Percentiles rank a stretch among this genome's conserved stretches.
phyloP scores from a whole-genome alignment of 495 filamentous ascomycete species.

The Extremus antarcticus region DNA sequence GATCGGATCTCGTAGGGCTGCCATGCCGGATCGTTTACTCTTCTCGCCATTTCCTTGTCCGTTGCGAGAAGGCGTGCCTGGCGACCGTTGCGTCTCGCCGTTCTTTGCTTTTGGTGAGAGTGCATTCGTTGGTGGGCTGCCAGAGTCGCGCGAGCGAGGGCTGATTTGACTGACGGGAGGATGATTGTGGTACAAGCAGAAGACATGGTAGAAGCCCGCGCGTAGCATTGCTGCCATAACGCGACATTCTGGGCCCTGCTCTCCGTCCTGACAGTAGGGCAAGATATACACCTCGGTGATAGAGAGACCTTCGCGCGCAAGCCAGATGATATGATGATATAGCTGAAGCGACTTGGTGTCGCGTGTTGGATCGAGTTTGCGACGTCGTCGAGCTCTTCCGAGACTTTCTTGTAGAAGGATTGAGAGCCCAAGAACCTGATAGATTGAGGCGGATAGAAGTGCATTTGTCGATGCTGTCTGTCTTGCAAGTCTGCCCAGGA shows the following conservation, averaged over 20 bases:
- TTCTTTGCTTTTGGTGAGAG: slow-evolving; percentile 5
- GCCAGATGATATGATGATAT: slow-evolving; percentile 91
- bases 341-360: slow-evolving; percentile 71
- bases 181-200: slow-evolving; percentile 87
- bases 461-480: slow-evolving; percentile 59
- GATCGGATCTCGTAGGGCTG: slow-evolving; percentile 32
- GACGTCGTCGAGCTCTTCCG: slow-evolving; percentile 67
- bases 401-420: slow-evolving; percentile 81
- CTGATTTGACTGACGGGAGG: slow-evolving; percentile 43
- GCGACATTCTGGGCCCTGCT: slow-evolving; percentile 39
- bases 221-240: slow-evolving; percentile 85
- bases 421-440: slow-evolving; percentile 81
- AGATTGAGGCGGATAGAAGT: slow-evolving; percentile 67
- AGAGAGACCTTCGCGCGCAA: slow-evolving; percentile 79
- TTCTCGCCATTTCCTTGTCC: slow-evolving; percentile 14
- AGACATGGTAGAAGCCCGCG: slow-evolving; percentile 92
- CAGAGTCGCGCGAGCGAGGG: slow-evolving; percentile 20
- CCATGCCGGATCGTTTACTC: slow-evolving; percentile 18
- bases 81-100: slow-evolving; percentile 8
- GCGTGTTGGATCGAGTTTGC: slow-evolving; percentile 68
- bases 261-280: slow-evolving; percentile 53
- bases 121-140: slow-evolving; percentile 9
- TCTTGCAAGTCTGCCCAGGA: slow-evolving; percentile 75
- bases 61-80: slow-evolving; percentile 4
- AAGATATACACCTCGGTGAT: slow-evolving; percentile 80